Conservation (phyloP, 176 grass and related monocot species). For the Tuctoria greenei region DNA sequence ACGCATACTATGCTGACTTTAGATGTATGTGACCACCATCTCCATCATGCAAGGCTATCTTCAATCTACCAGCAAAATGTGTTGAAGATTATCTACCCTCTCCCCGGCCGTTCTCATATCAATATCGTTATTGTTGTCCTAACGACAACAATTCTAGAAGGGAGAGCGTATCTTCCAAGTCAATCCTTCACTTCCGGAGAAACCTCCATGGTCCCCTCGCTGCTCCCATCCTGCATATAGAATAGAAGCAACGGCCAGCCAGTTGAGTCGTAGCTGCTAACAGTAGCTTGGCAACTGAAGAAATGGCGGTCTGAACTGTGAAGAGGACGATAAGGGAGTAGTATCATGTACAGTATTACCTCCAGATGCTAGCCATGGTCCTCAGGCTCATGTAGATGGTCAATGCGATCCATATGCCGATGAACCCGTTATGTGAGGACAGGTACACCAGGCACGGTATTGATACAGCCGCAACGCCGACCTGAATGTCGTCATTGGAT, state of each 20-base stretch:
- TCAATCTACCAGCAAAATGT: neutral
- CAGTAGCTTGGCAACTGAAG: neutral
- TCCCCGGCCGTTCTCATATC: no score
- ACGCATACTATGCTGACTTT: slow-evolving; percentile 20
- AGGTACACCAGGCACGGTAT: slow-evolving; percentile 72
- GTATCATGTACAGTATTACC: slow-evolving; percentile 52
- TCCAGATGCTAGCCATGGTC: slow-evolving; percentile 85
- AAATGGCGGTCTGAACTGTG: neutral
- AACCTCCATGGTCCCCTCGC: slow-evolving; percentile 79
- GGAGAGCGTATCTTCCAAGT: neutral
- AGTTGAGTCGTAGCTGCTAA: slow-evolving; percentile 16
- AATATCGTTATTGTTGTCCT: no score
- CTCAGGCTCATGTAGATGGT: slow-evolving; percentile 96
- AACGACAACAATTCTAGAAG: no score
- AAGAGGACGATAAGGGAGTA: slow-evolving; percentile 20
- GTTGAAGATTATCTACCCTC: no score
- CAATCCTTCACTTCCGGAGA: slow-evolving; percentile 52
- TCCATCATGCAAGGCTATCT: slow-evolving; percentile 21
- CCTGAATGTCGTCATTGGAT: slow-evolving; percentile 52
- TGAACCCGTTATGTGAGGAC: slow-evolving; percentile 72
- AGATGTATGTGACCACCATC: slow-evolving; percentile 14
- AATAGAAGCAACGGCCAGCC: neutral
- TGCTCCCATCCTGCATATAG: slow-evolving; percentile 66
- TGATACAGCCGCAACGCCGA: slow-evolving; percentile 69
- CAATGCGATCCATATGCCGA: slow-evolving; percentile 93